A percentile compares a stretch with the other conserved stretches of the same genome.
These are phyloP conservation scores for Geotrichum candidum DNA, from an alignment of 1,139 yeast genomes.

Conservation along the genomic window DNA sequence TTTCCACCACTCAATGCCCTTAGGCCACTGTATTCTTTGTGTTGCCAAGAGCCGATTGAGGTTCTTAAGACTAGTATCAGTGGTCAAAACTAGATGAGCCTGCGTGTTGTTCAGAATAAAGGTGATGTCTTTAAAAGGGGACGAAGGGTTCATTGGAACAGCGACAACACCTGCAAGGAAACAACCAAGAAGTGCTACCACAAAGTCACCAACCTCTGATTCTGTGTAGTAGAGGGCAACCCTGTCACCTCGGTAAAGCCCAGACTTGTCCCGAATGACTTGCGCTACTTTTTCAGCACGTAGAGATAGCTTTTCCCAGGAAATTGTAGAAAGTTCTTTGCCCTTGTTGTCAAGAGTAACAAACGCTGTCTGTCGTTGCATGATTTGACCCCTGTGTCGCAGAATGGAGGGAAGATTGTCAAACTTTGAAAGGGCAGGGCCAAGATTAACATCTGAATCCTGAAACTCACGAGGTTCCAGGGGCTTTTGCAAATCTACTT, in stretches of 20 bases:
- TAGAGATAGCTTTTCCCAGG: conserved; percentile 86
- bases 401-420: conserved; percentile 68
- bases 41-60: conserved; percentile 53
- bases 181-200: conserved; percentile 83
- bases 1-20: conserved; percentile 65
- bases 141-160: conserved; percentile 77
- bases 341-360: conserved; percentile 70
- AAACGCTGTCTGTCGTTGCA: conserved; percentile 66
- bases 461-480: conserved; percentile 41
- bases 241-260: conserved; percentile 72
- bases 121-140: conserved; percentile 59
- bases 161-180: conserved; percentile 92
- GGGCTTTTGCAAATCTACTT: conserved; percentile 35
- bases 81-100: conserved; percentile 70
- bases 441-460: conserved; percentile 31
- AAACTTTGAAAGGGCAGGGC: conserved; percentile 36
- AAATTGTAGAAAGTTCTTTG: conserved; percentile 65
- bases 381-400: conserved; percentile 61
- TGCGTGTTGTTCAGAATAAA: conserved; percentile 70
- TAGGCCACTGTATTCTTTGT: conserved; percentile 49
- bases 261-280: conserved; percentile 70
- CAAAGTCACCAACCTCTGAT: conserved; percentile 77
- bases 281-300: conserved; percentile 86
- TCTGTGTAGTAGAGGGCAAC: conserved; percentile 81
- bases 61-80: conserved; percentile 69